phyloP scores from a whole-genome alignment of 2,329 filamentous ascomycete genomes.

The Sporothrix curviconia region DNA sequence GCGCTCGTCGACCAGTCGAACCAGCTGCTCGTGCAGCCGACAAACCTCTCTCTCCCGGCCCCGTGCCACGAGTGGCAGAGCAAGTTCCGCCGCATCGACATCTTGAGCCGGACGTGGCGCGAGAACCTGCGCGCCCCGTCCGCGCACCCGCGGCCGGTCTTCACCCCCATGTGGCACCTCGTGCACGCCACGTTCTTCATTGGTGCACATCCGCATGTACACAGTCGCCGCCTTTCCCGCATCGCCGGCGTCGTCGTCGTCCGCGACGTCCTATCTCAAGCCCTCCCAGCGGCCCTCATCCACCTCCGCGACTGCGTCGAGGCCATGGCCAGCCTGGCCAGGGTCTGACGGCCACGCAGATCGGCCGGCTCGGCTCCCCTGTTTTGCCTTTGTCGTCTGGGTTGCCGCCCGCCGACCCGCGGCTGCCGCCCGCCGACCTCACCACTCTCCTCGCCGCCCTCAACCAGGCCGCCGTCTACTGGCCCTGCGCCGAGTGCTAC shows the following conservation, averaged over 20 bases:
- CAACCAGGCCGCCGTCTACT: conserved; percentile 6
- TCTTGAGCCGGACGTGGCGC: conserved; percentile 8
- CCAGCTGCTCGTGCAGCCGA: conserved; percentile 16
- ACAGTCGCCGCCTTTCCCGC: conserved; percentile 15
- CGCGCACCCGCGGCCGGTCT: too few species aligned
- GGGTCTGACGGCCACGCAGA: neutral
- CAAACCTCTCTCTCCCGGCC: conserved; percentile 13
- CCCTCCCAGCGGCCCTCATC: conserved; percentile 15
- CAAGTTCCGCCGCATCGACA: conserved; percentile 15
- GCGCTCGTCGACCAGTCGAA: conserved; percentile 16
- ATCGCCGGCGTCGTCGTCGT: too few species aligned
- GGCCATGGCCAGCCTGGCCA: conserved; percentile 5
- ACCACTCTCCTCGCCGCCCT: conserved; percentile 8
- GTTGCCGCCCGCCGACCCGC: conserved; percentile 9
- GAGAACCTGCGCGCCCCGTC: conserved; percentile 15
- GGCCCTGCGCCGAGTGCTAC: conserved; percentile 15
- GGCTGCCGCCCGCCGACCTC: conserved; percentile 7
- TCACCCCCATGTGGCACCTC: conserved; percentile 11
- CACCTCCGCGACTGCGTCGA: conserved; percentile 10
- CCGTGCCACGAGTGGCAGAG: conserved; percentile 18
- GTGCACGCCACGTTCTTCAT: conserved; percentile 10
- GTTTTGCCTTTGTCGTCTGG: conserved; percentile 17
- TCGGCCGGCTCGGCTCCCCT: conserved; percentile 10
- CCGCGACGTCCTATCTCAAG: too few species aligned
- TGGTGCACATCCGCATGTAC: conserved; percentile 17